A percentile compares a stretch with the other conserved stretches of the same genome.
phyloP scores from a whole-genome alignment of 176 grass and related monocot species.

The Aegilops speltoides region DNA sequence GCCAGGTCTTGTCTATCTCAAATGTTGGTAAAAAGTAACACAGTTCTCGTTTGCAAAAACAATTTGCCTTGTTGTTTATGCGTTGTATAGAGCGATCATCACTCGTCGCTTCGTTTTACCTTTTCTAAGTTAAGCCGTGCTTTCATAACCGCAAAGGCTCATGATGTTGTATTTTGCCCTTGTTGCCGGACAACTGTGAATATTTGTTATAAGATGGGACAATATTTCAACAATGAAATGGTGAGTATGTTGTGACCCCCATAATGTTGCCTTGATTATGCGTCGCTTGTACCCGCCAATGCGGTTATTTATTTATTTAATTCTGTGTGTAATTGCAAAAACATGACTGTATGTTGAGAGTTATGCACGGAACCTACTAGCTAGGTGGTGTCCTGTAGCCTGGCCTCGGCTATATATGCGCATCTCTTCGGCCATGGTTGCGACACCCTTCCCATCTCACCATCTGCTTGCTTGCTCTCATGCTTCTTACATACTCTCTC shows the following conservation, averaged over 20 bases:
- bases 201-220: background rate
- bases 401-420: too few species aligned
- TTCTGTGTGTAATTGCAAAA: background rate
- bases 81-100: background rate
- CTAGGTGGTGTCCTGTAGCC: too few species aligned
- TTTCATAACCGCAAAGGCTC: background rate
- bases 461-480: too few species aligned
- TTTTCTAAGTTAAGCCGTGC: background rate
- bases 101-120: background rate
- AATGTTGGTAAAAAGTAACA: slow-evolving; percentile 30
- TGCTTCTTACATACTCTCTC: too few species aligned
- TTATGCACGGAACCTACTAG: too few species aligned
- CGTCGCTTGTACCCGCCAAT: background rate
- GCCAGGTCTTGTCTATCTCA: slow-evolving; percentile 39
- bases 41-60: background rate
- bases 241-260: background rate
- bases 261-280: too few species aligned
- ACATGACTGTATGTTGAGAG: background rate
- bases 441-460: too few species aligned
- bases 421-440: too few species aligned
- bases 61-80: slow-evolving; percentile 9
- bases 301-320: background rate
- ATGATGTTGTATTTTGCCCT: background rate
- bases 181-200: background rate
- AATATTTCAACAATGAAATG: background rate